Evolutionary conservation across 192 early-diverging fungal genomes (phyloP).

Genomic region (Coemansia sp.): DNA sequence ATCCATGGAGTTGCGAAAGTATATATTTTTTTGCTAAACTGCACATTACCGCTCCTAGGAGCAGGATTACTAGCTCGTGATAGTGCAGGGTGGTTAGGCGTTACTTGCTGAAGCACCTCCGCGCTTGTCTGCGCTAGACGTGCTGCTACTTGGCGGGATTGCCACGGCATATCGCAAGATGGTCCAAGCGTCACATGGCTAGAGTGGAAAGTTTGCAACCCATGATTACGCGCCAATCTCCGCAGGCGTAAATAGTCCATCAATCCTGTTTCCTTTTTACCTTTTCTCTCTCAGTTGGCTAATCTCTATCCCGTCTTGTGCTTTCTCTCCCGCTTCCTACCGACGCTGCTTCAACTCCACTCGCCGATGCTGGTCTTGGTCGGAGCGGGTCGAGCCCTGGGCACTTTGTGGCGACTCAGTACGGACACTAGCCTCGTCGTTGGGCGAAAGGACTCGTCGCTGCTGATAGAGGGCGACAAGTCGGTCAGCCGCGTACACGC

Average conservation of each 20-base stretch:
- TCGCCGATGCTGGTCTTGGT: slow-evolving; percentile 32
- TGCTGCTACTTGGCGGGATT: slow-evolving; percentile 1
- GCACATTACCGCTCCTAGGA: background rate
- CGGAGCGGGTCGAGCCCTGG: slow-evolving; percentile 29
- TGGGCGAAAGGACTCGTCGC: slow-evolving; percentile 33
- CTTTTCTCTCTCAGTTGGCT: background rate
- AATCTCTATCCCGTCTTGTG: background rate
- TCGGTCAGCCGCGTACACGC: slow-evolving; percentile 44
- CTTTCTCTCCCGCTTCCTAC: too few species aligned
- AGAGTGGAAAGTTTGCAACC: background rate
- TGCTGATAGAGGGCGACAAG: slow-evolving; percentile 39
- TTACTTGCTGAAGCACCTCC: background rate
- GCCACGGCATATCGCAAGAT: background rate
- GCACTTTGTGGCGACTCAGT: slow-evolving; percentile 28
- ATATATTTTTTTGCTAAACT: background rate
- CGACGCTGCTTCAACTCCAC: background rate
- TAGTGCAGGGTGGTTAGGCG: slow-evolving; percentile 1
- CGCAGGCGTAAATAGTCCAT: too few species aligned
- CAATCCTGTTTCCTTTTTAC: too few species aligned
- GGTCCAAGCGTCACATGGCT: slow-evolving; percentile 6
- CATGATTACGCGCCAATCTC: too few species aligned
- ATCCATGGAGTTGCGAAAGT: background rate
- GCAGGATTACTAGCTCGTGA: slow-evolving; percentile 12
- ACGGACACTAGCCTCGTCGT: slow-evolving; percentile 15
- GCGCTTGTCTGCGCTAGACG: background rate